A percentile compares a stretch with the other conserved stretches of the same genome.
These are phyloP conservation scores for Pilasporangium apinafurcum DNA, from an alignment of 352 stramenopile species.

Conservation along the genomic window DNA sequence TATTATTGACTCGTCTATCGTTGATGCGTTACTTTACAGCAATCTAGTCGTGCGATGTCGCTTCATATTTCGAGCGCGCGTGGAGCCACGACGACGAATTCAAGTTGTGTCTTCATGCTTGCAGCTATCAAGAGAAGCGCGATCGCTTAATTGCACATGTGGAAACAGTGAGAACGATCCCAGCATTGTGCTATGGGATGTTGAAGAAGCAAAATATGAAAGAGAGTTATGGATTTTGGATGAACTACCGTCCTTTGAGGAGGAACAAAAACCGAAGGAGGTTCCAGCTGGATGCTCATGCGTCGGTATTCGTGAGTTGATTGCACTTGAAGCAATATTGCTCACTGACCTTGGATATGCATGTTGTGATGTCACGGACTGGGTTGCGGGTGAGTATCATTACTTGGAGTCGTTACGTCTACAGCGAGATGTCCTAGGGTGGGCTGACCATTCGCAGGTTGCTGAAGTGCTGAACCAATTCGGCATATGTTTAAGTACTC, in stretches of 20 bases:
- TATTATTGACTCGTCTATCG: constrained; percentile 56
- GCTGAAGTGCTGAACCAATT: constrained; percentile 79
- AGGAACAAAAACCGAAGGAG: constrained; percentile 16
- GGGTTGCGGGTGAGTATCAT: constrained; percentile 67
- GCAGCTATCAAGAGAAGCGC: constrained; percentile 62
- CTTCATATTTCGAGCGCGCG: constrained; percentile 74
- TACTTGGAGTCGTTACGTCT: constrained; percentile 72
- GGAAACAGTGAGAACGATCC: constrained; percentile 71
- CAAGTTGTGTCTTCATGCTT: constrained; percentile 62
- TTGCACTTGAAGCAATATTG: constrained; percentile 65
- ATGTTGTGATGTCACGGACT: constrained; percentile 72
- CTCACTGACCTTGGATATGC: constrained; percentile 74
- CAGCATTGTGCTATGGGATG: constrained; percentile 53
- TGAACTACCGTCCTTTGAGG: constrained; percentile 55
- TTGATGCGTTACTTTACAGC: constrained; percentile 73
- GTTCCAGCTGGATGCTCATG: constrained; percentile 43
- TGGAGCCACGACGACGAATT: constrained; percentile 65
- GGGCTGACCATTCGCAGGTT: constrained; percentile 69
- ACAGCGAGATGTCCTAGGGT: constrained; percentile 71
- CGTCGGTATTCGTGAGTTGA: constrained; percentile 66
- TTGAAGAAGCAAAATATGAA: constrained; percentile 71
- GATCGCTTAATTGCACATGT: constrained; percentile 63
- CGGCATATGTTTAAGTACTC: constrained; percentile 69
- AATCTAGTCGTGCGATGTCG: constrained; percentile 73
- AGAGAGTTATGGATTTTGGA: constrained; percentile 58